A percentile compares a stretch with the other conserved stretches of the same genome.
phyloP scores from a whole-genome alignment of 345 rosid species.

The Pelargonium nanum region DNA sequence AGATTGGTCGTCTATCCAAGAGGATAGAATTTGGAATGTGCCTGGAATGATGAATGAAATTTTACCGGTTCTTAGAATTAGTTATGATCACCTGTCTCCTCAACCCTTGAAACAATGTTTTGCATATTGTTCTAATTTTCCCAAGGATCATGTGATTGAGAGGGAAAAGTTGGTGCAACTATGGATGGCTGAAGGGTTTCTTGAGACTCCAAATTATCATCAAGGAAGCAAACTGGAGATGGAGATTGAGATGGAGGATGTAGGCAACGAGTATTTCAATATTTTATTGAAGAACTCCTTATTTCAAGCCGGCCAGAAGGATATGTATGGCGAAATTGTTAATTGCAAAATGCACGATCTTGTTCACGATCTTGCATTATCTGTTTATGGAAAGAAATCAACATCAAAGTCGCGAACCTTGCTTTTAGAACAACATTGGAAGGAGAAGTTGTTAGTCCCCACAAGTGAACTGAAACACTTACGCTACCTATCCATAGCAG shows the following conservation, averaged over 20 bases:
- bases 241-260: too few relatives aligned
- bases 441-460: too few relatives aligned
- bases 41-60: background rate
- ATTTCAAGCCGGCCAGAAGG: conserved; percentile 8
- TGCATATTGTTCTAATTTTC: conserved; percentile 12
- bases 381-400: background rate
- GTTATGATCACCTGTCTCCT: conserved; percentile 5
- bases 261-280: conserved; percentile 7
- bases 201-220: background rate
- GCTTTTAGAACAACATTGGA: background rate
- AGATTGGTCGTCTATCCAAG: background rate
- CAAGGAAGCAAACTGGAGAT: background rate
- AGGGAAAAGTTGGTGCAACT: conserved; percentile 8
- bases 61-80: conserved; percentile 1
- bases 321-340: background rate
- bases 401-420: background rate
- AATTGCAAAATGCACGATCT: conserved; percentile 13
- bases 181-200: conserved; percentile 13
- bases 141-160: conserved; percentile 1
- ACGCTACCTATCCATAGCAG: too few relatives aligned
- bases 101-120: conserved; percentile 10
- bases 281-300: conserved; percentile 7
- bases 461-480: too few relatives aligned
- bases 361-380: conserved; percentile 13
- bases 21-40: background rate